Evolutionary conservation across 73 alveolate species (phyloP).

Genomic region (Halteria grandinella): DNA sequence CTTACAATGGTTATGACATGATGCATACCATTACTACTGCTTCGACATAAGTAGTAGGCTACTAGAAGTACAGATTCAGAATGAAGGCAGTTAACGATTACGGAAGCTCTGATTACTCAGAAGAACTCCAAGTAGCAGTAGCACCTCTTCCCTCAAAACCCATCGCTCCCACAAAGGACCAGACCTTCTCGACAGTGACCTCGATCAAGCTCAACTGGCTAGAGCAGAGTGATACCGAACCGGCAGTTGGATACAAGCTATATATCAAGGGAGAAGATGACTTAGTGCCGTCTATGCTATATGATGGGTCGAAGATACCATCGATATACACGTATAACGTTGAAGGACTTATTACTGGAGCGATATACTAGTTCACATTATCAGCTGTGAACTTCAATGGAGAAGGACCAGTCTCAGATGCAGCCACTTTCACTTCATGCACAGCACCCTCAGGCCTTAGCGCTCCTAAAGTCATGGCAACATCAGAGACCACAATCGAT

Average conservation of each 20-base stretch:
- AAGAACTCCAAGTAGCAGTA: constrained; percentile 52
- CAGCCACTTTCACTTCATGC: constrained; percentile 58
- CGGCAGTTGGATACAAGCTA: constrained; percentile 48
- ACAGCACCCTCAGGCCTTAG: constrained; percentile 48
- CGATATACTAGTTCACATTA: constrained; percentile 50
- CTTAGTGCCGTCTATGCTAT: neutral
- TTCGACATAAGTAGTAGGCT: neutral
- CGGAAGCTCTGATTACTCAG: constrained; percentile 64
- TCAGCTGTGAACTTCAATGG: constrained; percentile 71
- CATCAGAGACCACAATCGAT: constrained; percentile 52
- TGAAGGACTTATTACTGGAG: constrained; percentile 35
- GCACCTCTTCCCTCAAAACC: constrained; percentile 67
- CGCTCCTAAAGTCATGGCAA: constrained; percentile 39
- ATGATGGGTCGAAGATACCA: constrained; percentile 20
- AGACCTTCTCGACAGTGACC: constrained; percentile 36
- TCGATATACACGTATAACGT: constrained; percentile 2
- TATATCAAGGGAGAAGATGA: constrained; percentile 26
- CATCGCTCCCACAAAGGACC: constrained; percentile 54
- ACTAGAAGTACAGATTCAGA: constrained; percentile 70
- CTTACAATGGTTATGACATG: constrained; percentile 64
- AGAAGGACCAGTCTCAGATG: constrained; percentile 19
- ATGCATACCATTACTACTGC: constrained; percentile 41
- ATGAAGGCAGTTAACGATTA: constrained; percentile 47
- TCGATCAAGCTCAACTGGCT: constrained; percentile 57
- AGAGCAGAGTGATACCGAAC: constrained; percentile 51